Evolutionary conservation across 2,329 filamentous ascomycete genomes (phyloP).

Genomic region (Orbilia brochopaga): DNA sequence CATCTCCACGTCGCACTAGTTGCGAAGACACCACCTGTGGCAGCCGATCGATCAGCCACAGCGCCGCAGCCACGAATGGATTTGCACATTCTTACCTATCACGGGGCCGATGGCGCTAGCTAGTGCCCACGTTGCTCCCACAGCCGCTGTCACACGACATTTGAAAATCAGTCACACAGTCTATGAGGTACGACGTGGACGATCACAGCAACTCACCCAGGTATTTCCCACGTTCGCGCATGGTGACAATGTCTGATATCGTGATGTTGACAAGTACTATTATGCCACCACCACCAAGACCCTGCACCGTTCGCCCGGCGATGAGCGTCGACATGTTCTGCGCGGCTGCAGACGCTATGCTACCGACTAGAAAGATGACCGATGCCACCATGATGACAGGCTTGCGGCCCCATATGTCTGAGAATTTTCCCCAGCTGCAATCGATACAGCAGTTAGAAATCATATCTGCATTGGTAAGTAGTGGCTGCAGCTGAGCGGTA

Average conservation of each 20-base stretch:
- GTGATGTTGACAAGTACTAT: constrained; percentile 68
- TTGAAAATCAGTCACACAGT: constrained; percentile 60
- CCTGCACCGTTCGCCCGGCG: constrained; percentile 65
- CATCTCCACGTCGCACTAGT: constrained; percentile 70
- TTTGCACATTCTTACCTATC: constrained; percentile 59
- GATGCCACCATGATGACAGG: constrained; percentile 68
- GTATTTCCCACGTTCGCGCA: constrained; percentile 54
- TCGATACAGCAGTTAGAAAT: neutral
- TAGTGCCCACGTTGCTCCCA: constrained; percentile 71
- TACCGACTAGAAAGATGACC: constrained; percentile 67
- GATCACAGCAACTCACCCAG: constrained; percentile 53
- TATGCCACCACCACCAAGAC: constrained; percentile 66
- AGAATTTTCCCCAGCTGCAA: constrained; percentile 47
- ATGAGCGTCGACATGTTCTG: constrained; percentile 64
- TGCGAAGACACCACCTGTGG: constrained; percentile 69
- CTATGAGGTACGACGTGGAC: constrained; percentile 52
- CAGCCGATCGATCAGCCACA: neutral
- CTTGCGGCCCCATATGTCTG: constrained; percentile 72
- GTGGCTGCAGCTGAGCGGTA: neutral
- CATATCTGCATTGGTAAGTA: neutral
- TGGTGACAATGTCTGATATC: constrained; percentile 61
- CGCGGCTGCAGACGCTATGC: constrained; percentile 64
- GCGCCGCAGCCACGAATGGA: neutral
- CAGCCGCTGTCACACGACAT: constrained; percentile 59
- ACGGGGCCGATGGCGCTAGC: constrained; percentile 71